Conservation (phyloP, 192 early-diverging fungal genomes). For the Umbelopsis sp. region DNA sequence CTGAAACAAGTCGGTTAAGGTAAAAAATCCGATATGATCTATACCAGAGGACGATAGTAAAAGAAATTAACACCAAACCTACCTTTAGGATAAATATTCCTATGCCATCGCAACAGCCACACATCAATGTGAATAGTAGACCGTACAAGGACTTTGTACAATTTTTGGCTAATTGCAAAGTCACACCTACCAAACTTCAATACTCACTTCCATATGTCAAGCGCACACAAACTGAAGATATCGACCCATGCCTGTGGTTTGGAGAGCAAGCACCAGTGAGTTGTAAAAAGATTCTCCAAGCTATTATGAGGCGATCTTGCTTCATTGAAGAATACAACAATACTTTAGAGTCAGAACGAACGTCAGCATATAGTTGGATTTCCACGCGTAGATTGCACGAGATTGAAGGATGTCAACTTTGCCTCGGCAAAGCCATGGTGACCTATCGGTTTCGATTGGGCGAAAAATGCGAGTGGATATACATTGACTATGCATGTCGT, state of each 20-base stretch:
- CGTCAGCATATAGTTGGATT: conserved; percentile 27
- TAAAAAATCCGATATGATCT: neutral
- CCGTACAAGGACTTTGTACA: conserved; percentile 67
- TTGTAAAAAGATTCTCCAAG: conserved; percentile 83
- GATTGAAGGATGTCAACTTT: conserved; percentile 43
- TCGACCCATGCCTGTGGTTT: conserved; percentile 92
- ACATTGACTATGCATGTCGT: conserved; percentile 79
- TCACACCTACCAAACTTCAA: conserved; percentile 69
- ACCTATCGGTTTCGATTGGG: conserved; percentile 69
- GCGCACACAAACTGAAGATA: conserved; percentile 85
- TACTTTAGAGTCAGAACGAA: conserved; percentile 33
- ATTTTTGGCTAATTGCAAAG: conserved; percentile 67
- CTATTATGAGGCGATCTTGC: conserved; percentile 78
- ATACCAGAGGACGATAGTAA: too few species aligned
- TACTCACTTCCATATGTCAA: conserved; percentile 80
- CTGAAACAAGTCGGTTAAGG: conserved; percentile 11
- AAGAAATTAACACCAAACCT: neutral
- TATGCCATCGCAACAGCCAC: conserved; percentile 24
- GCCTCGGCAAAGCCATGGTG: conserved; percentile 32
- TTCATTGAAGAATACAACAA: conserved; percentile 85
- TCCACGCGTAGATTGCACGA: neutral
- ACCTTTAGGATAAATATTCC: neutral
- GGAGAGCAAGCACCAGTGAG: conserved; percentile 86
- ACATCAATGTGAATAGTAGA: conserved; percentile 71
- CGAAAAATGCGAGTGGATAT: conserved; percentile 65